Evolutionary conservation across 805 yeast genomes (phyloP).

Genomic region (Nakazawaea peltata): DNA sequence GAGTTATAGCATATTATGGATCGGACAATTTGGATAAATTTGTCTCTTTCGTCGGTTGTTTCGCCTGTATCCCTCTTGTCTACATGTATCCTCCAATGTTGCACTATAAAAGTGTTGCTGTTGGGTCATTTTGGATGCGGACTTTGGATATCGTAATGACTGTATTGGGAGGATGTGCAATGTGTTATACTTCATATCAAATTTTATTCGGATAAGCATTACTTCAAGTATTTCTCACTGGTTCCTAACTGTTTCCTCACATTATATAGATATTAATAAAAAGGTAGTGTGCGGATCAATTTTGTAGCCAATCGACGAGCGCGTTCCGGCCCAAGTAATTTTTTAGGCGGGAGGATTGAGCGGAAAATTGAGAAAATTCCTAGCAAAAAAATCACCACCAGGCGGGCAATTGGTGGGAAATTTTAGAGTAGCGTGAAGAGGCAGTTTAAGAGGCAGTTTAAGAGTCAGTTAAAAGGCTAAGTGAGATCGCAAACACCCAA

Average conservation of each 20-base stretch:
- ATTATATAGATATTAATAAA: not conserved
- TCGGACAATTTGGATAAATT: conserved; percentile 63
- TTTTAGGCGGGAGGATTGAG: too few relatives aligned
- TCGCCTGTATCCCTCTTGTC: conserved; percentile 80
- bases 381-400: too few relatives aligned
- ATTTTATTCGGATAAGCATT: conserved; percentile 27
- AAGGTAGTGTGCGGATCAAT: too few relatives aligned
- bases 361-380: too few relatives aligned
- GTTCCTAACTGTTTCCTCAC: too few relatives aligned
- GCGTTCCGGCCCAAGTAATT: too few relatives aligned
- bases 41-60: conserved; percentile 76
- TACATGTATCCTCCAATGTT: conserved; percentile 81
- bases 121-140: conserved; percentile 27
- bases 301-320: too few relatives aligned
- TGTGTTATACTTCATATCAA: conserved; percentile 63
- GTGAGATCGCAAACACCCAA: not conserved
- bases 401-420: too few relatives aligned
- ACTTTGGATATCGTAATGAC: conserved; percentile 40
- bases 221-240: too few relatives aligned
- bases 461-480: not conserved
- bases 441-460: not conserved
- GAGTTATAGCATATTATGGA: conserved; percentile 56
- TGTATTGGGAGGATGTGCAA: conserved; percentile 48
- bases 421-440: not conserved
- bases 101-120: conserved; percentile 47